Conservation (phyloP, 768 basidiomycete species). For the Auricularia cornea region DNA sequence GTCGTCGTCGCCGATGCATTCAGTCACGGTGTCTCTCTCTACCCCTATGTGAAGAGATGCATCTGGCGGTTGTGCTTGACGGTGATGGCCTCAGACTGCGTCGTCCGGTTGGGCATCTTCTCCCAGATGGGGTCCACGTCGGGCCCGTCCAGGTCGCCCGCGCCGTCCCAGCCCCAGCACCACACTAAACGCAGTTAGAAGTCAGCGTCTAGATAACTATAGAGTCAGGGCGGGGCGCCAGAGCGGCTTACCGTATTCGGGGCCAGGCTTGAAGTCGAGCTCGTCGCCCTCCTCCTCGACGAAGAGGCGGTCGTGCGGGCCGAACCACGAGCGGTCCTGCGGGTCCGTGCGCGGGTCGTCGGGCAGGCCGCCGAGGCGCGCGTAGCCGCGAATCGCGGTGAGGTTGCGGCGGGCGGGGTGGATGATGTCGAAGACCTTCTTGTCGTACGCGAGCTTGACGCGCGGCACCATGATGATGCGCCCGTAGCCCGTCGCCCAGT, state of each 20-base stretch:
- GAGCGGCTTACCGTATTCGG: constrained; percentile 65
- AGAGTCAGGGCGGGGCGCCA: constrained; percentile 1
- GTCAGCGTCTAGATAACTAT: not conserved
- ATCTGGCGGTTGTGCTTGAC: constrained; percentile 59
- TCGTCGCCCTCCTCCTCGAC: constrained; percentile 76
- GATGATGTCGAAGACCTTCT: constrained; percentile 91
- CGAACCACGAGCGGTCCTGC: constrained; percentile 97
- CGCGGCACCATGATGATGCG: constrained; percentile 96
- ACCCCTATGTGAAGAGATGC: constrained; percentile 1
- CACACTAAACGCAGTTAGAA: constrained; percentile 63
- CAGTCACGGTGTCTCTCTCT: too few species aligned
- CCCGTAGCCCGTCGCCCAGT: constrained; percentile 94
- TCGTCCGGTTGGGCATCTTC: constrained; percentile 59
- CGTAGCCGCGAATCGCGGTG: constrained; percentile 91
- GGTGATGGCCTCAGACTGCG: constrained; percentile 44
- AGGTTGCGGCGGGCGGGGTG: constrained; percentile 87
- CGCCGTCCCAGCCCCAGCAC: constrained; percentile 99
- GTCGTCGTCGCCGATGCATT: too few species aligned
- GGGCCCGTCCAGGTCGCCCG: constrained; percentile 94
- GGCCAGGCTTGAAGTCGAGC: constrained; percentile 71
- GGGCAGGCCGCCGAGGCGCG: constrained; percentile 89
- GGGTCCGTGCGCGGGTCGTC: constrained; percentile 96
- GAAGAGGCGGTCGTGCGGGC: constrained; percentile 93
- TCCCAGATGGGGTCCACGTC: constrained; percentile 99
- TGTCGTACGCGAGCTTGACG: constrained; percentile 93